These are phyloP conservation scores for Fusarium duplospermum DNA, from an alignment of 2,329 filamentous ascomycete species.

Conservation along the genomic window DNA sequence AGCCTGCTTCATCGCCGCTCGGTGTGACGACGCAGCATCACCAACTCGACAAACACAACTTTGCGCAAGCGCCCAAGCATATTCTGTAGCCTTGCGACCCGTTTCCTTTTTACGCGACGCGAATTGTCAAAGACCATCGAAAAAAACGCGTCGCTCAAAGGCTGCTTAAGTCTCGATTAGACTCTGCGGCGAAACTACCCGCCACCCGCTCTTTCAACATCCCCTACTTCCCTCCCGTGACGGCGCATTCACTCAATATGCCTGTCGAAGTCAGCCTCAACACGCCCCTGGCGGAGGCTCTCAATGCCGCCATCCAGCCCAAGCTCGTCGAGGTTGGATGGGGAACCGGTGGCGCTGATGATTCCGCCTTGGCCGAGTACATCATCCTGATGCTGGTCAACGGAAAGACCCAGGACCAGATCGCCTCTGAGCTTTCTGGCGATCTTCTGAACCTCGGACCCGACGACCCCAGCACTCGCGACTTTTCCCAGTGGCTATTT, in stretches of 20 bases:
- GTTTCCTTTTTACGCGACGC: conserved; percentile 38
- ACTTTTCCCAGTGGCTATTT: conserved; percentile 95
- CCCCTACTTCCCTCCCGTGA: conserved; percentile 7
- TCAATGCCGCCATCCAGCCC: conserved; percentile 85
- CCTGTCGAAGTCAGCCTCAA: conserved; percentile 80
- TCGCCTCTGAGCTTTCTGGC: conserved; percentile 86
- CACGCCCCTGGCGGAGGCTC: conserved; percentile 85
- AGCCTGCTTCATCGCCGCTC: conserved; percentile 34
- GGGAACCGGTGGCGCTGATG: conserved; percentile 81
- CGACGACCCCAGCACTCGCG: conserved; percentile 83
- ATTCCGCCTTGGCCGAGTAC: conserved; percentile 91
- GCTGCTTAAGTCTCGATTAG: conserved; percentile 28
- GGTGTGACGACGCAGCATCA: conserved; percentile 31
- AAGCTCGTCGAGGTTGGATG: conserved; percentile 95
- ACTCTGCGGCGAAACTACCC: conserved; percentile 36
- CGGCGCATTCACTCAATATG: conserved; percentile 65
- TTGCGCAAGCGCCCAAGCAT: conserved; percentile 23
- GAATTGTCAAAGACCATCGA: conserved; percentile 31
- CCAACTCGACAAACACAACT: conserved; percentile 11
- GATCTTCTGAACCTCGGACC: conserved; percentile 86
- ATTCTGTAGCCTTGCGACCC: conserved; percentile 30
- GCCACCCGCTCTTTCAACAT: conserved; percentile 30
- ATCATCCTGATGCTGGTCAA: conserved; percentile 98
- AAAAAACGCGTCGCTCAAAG: conserved; percentile 41
- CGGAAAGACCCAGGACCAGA: conserved; percentile 90